Evolutionary conservation across 768 basidiomycete species (phyloP).

Genomic region (Macrolepiota dolichaula): DNA sequence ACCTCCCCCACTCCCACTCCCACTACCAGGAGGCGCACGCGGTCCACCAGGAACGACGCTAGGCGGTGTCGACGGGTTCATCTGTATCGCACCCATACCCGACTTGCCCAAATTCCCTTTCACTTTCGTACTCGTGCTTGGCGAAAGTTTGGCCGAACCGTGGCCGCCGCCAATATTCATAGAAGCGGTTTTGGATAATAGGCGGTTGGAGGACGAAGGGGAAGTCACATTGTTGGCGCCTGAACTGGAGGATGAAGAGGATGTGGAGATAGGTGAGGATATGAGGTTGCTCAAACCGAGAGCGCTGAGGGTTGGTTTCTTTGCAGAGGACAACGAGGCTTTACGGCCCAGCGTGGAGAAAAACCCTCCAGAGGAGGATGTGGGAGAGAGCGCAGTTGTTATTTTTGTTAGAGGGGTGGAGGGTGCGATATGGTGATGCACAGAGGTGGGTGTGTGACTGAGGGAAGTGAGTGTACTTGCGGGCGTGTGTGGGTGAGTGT

Average conservation of each 20-base stretch:
- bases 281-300: slow-evolving; percentile 9
- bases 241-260: slow-evolving; percentile 17
- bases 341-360: slow-evolving; percentile 75
- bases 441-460: neutral
- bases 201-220: slow-evolving; percentile 1
- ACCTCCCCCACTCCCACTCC: slow-evolving; percentile 36
- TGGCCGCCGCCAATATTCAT: neutral
- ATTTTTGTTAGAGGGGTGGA: neutral
- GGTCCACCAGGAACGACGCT: slow-evolving; percentile 35
- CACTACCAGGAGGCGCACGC: slow-evolving; percentile 63
- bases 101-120: neutral
- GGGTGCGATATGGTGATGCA: neutral
- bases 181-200: slow-evolving; percentile 9
- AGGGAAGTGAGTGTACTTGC: slow-evolving; percentile 1
- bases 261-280: slow-evolving; percentile 17
- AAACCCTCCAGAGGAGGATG: slow-evolving; percentile 41
- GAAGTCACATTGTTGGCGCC: neutral
- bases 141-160: neutral
- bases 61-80: slow-evolving; percentile 1
- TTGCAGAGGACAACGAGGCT: slow-evolving; percentile 41
- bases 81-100: neutral
- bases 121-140: neutral
- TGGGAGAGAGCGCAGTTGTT: neutral
- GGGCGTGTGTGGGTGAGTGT: slow-evolving; percentile 14
- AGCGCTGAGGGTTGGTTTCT: slow-evolving; percentile 8